Base-by-base conservation (phyloP, 192 early-diverging fungal genomes). In the Linnemannia elongata region DNA sequence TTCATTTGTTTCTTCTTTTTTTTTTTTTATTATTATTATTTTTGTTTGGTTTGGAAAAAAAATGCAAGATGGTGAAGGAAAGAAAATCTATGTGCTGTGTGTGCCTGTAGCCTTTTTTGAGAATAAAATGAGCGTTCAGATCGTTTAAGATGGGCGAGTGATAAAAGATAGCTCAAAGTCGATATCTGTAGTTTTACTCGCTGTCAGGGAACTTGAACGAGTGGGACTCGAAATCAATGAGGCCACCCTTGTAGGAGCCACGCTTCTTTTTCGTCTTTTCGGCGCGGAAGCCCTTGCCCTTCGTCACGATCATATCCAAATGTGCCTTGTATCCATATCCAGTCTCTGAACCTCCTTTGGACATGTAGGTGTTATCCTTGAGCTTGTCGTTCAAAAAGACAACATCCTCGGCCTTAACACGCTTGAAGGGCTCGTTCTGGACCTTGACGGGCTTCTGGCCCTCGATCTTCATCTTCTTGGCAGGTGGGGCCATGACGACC, bases 211-310 rank as follows among this genome's bases (percentile, higher is more conserved):
- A 98, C 88, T 99, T 99, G 90, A 97, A 96, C 8, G 96, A 97
- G 87, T 97, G 94, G 35, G 95, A 96, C 45, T 89, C 90, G 73
- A 95, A 93, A 77, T 96, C 95, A 77, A 99, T 99, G 72, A 90
- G 85, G 33, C 98, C 98, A 41, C 98, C 98, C 75, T 95, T 93
- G 92, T 99, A 99, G 55, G 95, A 94, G 35, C 97, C 97, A 72
- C 96, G 91, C 93, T 98, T 98, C 91, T 99, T 99, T 92, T 99
- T 99, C 78, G 96, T 97, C 93, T 99, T 99, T 83, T 98, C 97
- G 18, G 94, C 95, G 52, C 96, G 93, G 92, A 99, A 99, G 36
- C 94, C 93, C 89, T 97, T 97, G 60, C 98, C 98, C 42, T 95
- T 91, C 22, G 94, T 97, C 60, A 95, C 94, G 75, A 97, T 95